Base-by-base conservation (phyloP, 768 basidiomycete species). In the Tremella yokohamensis region DNA sequence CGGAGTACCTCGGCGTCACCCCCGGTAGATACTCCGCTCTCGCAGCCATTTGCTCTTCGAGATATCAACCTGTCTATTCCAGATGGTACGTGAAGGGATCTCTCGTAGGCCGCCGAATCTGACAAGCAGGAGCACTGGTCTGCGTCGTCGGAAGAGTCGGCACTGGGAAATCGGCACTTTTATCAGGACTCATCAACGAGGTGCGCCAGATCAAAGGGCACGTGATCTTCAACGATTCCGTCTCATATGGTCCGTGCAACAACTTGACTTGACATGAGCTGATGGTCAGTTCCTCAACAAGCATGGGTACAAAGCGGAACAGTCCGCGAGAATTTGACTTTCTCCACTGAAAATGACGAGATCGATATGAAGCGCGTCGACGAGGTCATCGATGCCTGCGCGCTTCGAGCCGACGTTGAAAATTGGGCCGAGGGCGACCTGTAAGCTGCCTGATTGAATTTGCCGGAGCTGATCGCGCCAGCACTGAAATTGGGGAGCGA, bases 401-500 rank as follows among this genome's bases (percentile, higher is more conserved):
- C 66, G 18, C 54, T 77, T 12, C 40, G 49, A 19, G 34, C 49
- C n/a, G 70, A 75, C 50, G 51, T 76, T 18, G 58, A 61, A 1
- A 51, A 52, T 13, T 61, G 70, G 39, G 20, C 56, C 3, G 60
- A 69, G 38, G 76, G 74, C 9, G 69, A 61, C 42, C 53, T 52
- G 66, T 69, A 24, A 25, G 63, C 60, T 15, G 83, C 0, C 82
- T 3, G 84, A 86, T 68, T 16, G 15, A 22, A 6, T 18, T 72
- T 79, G 18, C 77, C 85, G 87, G 86, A 85, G 7, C 22, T 45
- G n/a, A 45, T 40, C n/a, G 4, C 15, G n/a, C 19, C 13, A 60
- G 48, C 60, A 69, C 89, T 1, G 87, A 90, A 76, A 88, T 93
- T 63, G 90, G 90, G 13, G 88, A 90, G 76, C 85, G 85, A 68